Conservation (phyloP, 768 basidiomycete species). For the Pisolithus marmoratus region DNA sequence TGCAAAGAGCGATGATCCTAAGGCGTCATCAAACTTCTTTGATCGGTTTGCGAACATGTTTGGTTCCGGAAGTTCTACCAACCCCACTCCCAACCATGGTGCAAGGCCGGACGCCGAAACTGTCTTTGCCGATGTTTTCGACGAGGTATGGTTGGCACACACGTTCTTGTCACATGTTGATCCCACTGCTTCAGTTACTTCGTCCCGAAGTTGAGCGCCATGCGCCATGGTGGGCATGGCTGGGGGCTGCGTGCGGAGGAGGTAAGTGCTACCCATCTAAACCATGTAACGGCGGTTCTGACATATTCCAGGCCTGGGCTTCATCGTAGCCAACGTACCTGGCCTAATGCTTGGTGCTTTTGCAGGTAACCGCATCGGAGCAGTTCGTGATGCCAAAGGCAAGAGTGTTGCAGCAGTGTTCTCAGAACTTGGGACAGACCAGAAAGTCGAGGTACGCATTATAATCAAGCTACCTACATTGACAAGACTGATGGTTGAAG, state of each 20-base stretch:
- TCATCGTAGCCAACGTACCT: constrained; percentile 70
- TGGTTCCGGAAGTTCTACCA: constrained; percentile 30
- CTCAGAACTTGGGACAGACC: constrained; percentile 59
- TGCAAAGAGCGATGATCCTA: constrained; percentile 57
- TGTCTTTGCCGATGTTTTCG: constrained; percentile 87
- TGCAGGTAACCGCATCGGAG: constrained; percentile 87
- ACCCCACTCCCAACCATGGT: constrained; percentile 26
- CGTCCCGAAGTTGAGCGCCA: constrained; percentile 75
- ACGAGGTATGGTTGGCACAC: constrained; percentile 53
- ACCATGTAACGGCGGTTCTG: neutral
- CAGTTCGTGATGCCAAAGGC: constrained; percentile 89
- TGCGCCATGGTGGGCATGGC: constrained; percentile 69
- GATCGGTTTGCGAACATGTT: constrained; percentile 72
- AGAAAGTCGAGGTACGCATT: constrained; percentile 78
- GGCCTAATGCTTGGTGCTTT: constrained; percentile 82
- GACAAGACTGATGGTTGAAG: neutral
- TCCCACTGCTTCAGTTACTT: constrained; percentile 45
- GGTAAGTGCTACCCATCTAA: constrained; percentile 28
- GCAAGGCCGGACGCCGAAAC: constrained; percentile 70
- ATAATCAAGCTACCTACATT: neutral
- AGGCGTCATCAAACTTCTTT: constrained; percentile 71
- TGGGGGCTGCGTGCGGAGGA: constrained; percentile 68
- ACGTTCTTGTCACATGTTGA: neutral
- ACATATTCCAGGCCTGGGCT: constrained; percentile 35
- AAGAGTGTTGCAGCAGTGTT: constrained; percentile 92